Conservation (phyloP, 805 yeast genomes). For the Hanseniaspora nectarophila region DNA sequence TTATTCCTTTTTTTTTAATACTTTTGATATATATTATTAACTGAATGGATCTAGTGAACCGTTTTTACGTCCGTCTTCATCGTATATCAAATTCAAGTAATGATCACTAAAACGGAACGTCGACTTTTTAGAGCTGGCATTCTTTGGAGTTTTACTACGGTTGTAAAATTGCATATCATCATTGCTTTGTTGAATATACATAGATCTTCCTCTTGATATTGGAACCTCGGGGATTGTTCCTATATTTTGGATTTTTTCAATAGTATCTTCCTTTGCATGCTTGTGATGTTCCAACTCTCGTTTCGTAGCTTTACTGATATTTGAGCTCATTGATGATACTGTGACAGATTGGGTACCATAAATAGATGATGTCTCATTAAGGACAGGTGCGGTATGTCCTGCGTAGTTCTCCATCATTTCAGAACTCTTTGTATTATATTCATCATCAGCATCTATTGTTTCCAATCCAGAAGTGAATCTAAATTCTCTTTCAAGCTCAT, state of each 20-base stretch:
- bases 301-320: neutral
- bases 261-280: neutral
- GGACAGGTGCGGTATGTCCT: too few relatives aligned
- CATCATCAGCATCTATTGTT: neutral
- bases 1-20: neutral
- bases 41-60: neutral
- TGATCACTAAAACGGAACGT: neutral
- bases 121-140: neutral
- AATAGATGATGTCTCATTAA: neutral
- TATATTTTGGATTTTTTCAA: neutral
- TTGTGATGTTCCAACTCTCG: neutral
- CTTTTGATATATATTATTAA: neutral
- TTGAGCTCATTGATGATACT: neutral
- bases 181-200: neutral
- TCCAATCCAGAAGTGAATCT: neutral
- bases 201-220: neutral
- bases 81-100: neutral
- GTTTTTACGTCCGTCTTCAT: neutral
- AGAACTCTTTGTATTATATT: neutral
- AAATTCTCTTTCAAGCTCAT: neutral
- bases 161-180: too few relatives aligned
- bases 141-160: too few relatives aligned
- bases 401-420: neutral
- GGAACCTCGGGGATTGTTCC: neutral
- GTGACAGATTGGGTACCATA: neutral